Percentiles rank a stretch among this genome's conserved stretches.
Conservation (phyloP, 805 yeast species). For the Candida loeiensis region DNA sequence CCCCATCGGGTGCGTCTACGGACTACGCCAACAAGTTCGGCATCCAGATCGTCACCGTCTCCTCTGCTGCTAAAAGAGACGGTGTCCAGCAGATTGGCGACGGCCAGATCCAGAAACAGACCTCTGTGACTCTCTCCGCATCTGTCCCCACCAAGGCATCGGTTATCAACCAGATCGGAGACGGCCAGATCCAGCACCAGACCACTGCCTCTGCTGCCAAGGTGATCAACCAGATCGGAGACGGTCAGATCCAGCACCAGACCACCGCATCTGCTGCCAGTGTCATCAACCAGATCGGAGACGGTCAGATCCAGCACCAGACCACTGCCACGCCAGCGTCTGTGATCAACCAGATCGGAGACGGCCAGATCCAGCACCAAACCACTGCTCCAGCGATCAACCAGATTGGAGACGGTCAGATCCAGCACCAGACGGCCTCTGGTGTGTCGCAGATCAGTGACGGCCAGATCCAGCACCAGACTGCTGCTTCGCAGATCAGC, state of each 20-base stretch:
- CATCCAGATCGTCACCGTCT: constrained; percentile 5
- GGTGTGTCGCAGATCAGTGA: constrained; percentile 43
- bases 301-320: constrained; percentile 45
- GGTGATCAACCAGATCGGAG: constrained; percentile 21
- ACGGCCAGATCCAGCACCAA: constrained; percentile 45
- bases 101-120: constrained; percentile 52
- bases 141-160: constrained; percentile 14
- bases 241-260: constrained; percentile 27
- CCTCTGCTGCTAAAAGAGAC: constrained; percentile 13
- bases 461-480: constrained; percentile 27
- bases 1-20: constrained; percentile 23
- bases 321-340: constrained; percentile 24
- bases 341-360: constrained; percentile 41
- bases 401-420: constrained; percentile 38
- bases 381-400: constrained; percentile 25
- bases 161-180: constrained; percentile 45
- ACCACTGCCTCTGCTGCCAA: constrained; percentile 18
- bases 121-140: constrained; percentile 31
- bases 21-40: constrained; percentile 13
- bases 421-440: constrained; percentile 24
- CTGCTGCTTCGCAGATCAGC: constrained; percentile 25
- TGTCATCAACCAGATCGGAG: constrained; percentile 41
- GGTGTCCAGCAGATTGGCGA: constrained; percentile 43
- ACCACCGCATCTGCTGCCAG: constrained; percentile 18
- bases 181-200: constrained; percentile 48